phyloP scores from a whole-genome alignment of 208 protist genomes.

The Trichomonas tenax region DNA sequence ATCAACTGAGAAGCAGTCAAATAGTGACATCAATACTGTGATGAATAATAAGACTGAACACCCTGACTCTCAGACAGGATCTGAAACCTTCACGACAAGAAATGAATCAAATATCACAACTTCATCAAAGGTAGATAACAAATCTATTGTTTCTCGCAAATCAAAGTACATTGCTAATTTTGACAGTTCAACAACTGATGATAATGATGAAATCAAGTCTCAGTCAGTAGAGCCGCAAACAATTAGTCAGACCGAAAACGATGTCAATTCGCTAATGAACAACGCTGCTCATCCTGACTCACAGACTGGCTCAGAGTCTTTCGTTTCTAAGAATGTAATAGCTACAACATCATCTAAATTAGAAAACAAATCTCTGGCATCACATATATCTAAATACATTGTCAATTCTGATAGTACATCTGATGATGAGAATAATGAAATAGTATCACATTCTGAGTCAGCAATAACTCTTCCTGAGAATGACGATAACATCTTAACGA shows the following conservation, averaged over 20 bases:
- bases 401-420: too few species aligned
- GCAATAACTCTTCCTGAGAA: too few species aligned
- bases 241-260: neutral
- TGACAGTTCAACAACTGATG: neutral
- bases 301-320: neutral
- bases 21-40: neutral
- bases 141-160: neutral
- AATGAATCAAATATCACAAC: neutral
- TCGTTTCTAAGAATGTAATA: neutral
- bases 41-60: neutral
- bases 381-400: too few species aligned
- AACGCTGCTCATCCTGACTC: neutral
- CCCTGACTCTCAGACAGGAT: neutral
- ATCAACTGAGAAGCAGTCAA: neutral
- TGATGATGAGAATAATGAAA: neutral
- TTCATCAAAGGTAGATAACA: neutral
- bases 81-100: neutral
- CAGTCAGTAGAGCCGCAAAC: neutral
- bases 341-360: too few species aligned
- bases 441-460: too few species aligned
- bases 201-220: neutral
- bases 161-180: neutral
- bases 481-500: too few species aligned
- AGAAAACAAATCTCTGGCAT: too few species aligned
- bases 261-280: neutral